Base-by-base conservation (phyloP, 2,329 filamentous ascomycete genomes). In the Cladosporium oxysporum region DNA sequence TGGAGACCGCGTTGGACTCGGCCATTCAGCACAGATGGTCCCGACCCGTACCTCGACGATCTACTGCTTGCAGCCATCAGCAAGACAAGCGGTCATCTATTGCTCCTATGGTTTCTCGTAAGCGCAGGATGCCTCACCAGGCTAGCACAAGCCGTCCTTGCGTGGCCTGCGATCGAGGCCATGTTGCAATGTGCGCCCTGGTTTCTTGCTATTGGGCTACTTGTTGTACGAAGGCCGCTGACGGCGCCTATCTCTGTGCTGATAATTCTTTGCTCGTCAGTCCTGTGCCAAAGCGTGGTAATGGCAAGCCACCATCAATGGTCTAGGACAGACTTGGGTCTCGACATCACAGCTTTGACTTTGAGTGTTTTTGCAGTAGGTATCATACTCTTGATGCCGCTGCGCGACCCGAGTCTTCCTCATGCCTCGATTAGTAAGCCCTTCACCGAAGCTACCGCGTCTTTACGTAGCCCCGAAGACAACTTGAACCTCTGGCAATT, bases 401-500 rank as follows among this genome's bases (percentile, higher is more conserved):
- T 93, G 70, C 84, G 91, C 26, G 84, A 91, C 66, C 85, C 87
- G 0, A 74, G 74, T 0, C 74, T 89, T 4, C 79, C 83, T 23
- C 79, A 75, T 3, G 76, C 83, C 10, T 84, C 83, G 0, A 91
- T 93, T 65, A 87, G 88, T 61, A 77, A 79, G 18, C 82, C 86
- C 1, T 87, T 84, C 62, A 79, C 82, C 21, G 69, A 78, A 5
- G 87, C 91, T 1, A 88, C 84, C 0, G 82, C 79, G 2, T 77
- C 82, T 2, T 79, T 91, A n/a, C 89, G 92, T 33, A 88, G 85
- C 58, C 89, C 93, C 0, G 93, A 97, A 76, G 93, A 97, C 71
- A 88, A 90, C 69, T 76, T 96, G 28, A 90, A 85, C 0, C 81
- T 93, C 0, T 93, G 91, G 85, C 90, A 93, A 70, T 97, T 92